Percentiles rank a stretch among this genome's conserved stretches.
Conservation (phyloP, 345 rosid species). For the Hypericum perforatum region DNA sequence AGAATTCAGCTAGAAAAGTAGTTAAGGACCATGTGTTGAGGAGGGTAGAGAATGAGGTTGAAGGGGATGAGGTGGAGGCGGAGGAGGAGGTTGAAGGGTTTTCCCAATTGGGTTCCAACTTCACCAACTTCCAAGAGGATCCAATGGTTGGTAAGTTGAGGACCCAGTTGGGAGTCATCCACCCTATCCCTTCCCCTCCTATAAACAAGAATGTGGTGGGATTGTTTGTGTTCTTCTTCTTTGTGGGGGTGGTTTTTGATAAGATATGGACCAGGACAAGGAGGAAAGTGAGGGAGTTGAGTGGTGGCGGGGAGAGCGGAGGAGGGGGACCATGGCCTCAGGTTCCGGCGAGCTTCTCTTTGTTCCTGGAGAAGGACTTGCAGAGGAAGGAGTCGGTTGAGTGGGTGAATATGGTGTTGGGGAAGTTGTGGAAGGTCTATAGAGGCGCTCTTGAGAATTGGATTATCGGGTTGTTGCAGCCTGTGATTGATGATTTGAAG, state of each 20-base stretch:
- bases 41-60: constrained; percentile 35
- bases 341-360: constrained; percentile 73
- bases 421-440: constrained; percentile 91
- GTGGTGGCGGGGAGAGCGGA: constrained; percentile 16
- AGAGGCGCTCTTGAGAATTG: constrained; percentile 90
- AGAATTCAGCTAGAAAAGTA: constrained; percentile 26
- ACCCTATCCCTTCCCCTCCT: constrained; percentile 87
- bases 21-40: constrained; percentile 29
- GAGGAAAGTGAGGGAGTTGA: constrained; percentile 15
- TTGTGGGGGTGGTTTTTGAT: constrained; percentile 81
- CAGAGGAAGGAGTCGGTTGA: constrained; percentile 96
- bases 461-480: constrained; percentile 83
- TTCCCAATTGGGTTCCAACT: constrained; percentile 38
- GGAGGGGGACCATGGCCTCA: constrained; percentile 54
- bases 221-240: constrained; percentile 71
- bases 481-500: constrained; percentile 81
- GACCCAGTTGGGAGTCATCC: constrained; percentile 80
- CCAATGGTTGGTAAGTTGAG: constrained; percentile 83
- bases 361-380: constrained; percentile 89
- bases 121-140: constrained; percentile 58
- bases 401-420: constrained; percentile 99
- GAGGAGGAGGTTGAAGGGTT: constrained; percentile 27
- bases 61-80: no score
- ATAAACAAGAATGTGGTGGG: constrained; percentile 55
- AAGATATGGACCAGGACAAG: constrained; percentile 75